These are phyloP conservation scores for Suillus spraguei DNA, from an alignment of 768 basidiomycete genomes.

Conservation along the genomic window DNA sequence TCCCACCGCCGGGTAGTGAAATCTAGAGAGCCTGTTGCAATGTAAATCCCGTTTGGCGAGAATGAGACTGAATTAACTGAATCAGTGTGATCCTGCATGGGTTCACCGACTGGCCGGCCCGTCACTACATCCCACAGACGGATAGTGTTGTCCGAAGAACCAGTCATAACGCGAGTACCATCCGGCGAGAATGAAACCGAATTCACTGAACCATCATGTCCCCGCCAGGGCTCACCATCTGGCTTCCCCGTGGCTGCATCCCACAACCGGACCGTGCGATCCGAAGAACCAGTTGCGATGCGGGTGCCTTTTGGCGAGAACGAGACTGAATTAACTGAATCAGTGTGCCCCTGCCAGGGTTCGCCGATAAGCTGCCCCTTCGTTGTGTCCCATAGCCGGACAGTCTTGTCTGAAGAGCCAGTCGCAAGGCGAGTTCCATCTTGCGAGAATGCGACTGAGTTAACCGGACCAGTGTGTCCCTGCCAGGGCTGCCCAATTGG, in stretches of 20 bases:
- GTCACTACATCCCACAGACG: conserved; percentile 22
- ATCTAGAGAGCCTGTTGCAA: conserved; percentile 14
- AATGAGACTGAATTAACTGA: conserved; percentile 14
- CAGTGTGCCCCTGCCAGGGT: conserved; percentile 2
- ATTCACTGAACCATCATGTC: conserved; percentile 7
- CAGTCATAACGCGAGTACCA: conserved; percentile 21
- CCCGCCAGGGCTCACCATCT: background rate
- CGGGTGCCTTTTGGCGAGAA: conserved; percentile 12
- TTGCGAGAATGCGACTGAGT: background rate
- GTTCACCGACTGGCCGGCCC: background rate
- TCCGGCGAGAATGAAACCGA: conserved; percentile 12
- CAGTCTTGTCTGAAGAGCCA: background rate
- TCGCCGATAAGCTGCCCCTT: background rate
- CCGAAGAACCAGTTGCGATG: conserved; percentile 7
- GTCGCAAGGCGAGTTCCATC: background rate
- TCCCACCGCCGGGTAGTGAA: conserved; percentile 17
- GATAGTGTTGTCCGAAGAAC: conserved; percentile 22
- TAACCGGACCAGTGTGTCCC: background rate
- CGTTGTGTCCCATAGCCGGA: background rate
- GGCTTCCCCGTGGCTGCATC: conserved; percentile 11
- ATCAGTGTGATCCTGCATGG: conserved; percentile 10
- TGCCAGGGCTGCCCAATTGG: background rate
- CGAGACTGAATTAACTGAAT: background rate
- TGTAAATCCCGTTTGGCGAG: conserved; percentile 12
- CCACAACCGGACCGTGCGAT: conserved; percentile 9